Conservation (phyloP, 208 protist species). For the Crithidia brevicula region DNA sequence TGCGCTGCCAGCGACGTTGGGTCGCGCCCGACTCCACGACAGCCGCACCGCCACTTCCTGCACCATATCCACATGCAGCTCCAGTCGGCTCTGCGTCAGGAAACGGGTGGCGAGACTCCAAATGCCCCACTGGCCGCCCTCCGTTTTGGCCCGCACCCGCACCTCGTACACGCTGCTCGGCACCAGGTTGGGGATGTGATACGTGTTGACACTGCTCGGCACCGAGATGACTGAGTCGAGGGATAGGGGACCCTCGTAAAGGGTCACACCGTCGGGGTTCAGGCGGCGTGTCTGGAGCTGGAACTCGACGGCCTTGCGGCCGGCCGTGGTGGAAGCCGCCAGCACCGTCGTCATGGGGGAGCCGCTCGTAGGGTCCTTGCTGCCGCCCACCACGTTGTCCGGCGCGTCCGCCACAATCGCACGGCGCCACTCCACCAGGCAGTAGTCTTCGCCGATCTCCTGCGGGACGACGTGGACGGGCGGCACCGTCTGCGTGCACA, state of each 20-base stretch:
- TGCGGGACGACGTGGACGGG: slow-evolving; percentile 70
- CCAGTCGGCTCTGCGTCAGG: slow-evolving; percentile 79
- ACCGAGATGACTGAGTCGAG: slow-evolving; percentile 65
- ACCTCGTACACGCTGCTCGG: slow-evolving; percentile 90
- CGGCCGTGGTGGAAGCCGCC: slow-evolving; percentile 19
- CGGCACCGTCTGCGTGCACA: slow-evolving; percentile 75
- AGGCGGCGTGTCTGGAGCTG: slow-evolving; percentile 78
- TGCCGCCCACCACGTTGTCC: neutral
- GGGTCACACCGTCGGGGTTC: slow-evolving; percentile 46
- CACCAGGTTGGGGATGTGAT: slow-evolving; percentile 69
- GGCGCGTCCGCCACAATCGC: slow-evolving; percentile 11
- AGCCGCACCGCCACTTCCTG: slow-evolving; percentile 74
- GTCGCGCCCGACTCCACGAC: slow-evolving; percentile 77
- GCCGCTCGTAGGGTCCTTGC: neutral
- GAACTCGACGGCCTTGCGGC: slow-evolving; percentile 55
- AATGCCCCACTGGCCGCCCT: slow-evolving; percentile 81
- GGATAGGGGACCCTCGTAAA: slow-evolving; percentile 62
- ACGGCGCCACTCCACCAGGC: slow-evolving; percentile 82
- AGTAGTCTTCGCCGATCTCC: slow-evolving; percentile 93
- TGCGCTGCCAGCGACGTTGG: slow-evolving; percentile 37
- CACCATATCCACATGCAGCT: slow-evolving; percentile 72
- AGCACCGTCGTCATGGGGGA: slow-evolving; percentile 20
- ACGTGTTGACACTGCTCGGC: slow-evolving; percentile 41
- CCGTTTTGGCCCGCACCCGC: slow-evolving; percentile 70
- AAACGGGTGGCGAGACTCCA: slow-evolving; percentile 86